A percentile compares a stretch with the other conserved stretches of the same genome.
Conservation (phyloP, 1,139 yeast species). For the Magnusiomyces suaveolens region DNA sequence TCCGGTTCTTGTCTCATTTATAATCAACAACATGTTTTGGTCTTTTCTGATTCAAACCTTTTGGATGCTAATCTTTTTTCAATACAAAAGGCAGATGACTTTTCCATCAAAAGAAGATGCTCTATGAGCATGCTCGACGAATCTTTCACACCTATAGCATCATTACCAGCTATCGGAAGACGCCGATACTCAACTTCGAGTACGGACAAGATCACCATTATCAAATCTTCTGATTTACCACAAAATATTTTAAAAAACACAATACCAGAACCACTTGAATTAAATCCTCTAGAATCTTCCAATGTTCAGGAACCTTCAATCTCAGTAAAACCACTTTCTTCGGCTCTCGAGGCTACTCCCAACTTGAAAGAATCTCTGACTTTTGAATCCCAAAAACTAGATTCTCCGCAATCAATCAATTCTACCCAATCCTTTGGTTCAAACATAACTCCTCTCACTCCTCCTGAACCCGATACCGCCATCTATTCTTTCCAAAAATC, state of each 20-base stretch:
- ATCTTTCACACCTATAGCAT: not conserved
- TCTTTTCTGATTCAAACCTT: conserved; percentile 1
- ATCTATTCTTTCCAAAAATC: not conserved
- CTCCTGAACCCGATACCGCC: not conserved
- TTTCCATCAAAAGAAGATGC: conserved; percentile 2
- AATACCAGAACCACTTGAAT: not conserved
- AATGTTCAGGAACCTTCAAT: not conserved
- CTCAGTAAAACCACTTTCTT: not conserved
- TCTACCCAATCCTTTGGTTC: not conserved
- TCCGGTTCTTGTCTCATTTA: conserved; percentile 13
- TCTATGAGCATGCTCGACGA: conserved; percentile 9
- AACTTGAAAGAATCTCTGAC: no score
- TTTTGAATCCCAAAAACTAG: not conserved
- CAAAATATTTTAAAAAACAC: not conserved
- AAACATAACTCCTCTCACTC: not conserved
- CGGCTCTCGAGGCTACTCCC: not conserved
- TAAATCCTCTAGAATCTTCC: not conserved
- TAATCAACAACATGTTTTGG: conserved; percentile 14
- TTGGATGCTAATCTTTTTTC: not conserved
- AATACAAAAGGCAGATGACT: not conserved
- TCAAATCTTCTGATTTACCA: not conserved
- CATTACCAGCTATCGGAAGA: conserved; percentile 2
- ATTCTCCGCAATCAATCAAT: not conserved
- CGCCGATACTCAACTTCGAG: conserved; percentile 1
- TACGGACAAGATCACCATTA: not conserved